Evolutionary conservation across 495 filamentous ascomycete genomes (phyloP).

Genomic region (Aspergillus ostianus): DNA sequence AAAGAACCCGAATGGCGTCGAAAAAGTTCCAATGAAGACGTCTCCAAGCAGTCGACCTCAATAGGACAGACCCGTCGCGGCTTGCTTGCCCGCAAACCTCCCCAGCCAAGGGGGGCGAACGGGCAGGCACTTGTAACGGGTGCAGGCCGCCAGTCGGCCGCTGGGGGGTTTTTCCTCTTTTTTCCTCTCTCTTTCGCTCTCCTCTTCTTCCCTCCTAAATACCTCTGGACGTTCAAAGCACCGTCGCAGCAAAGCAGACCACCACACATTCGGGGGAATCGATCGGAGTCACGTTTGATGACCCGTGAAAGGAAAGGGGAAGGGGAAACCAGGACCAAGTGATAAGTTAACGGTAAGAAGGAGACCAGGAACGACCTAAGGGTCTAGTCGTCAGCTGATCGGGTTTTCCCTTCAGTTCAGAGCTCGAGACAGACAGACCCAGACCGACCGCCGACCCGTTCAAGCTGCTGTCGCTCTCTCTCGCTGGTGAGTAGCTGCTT

Average conservation of each 20-base stretch:
- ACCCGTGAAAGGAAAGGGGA: not conserved
- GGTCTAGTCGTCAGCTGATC: constrained; percentile 24
- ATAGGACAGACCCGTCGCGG: not conserved
- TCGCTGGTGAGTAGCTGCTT: constrained; percentile 18
- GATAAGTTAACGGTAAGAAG: not conserved
- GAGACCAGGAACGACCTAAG: not conserved
- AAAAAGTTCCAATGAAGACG: not conserved
- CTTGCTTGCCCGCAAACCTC: constrained; percentile 2
- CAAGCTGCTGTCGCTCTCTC: constrained; percentile 18
- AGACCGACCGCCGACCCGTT: constrained; percentile 24
- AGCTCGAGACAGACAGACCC: constrained; percentile 20
- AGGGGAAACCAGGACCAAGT: not conserved
- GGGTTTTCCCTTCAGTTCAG: constrained; percentile 12
- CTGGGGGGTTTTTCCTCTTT: constrained; percentile 7
- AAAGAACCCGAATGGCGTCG: not conserved
- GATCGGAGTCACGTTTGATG: not conserved
- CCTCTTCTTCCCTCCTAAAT: constrained; percentile 3
- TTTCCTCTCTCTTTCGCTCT: constrained; percentile 13
- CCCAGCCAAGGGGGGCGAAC: constrained; percentile 3
- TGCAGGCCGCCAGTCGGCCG: constrained; percentile 11
- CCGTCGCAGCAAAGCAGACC: not conserved
- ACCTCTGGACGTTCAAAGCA: not conserved
- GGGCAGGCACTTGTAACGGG: constrained; percentile 20
- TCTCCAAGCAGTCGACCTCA: not conserved
- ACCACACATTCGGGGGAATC: not conserved